Percentiles rank a stretch among this genome's conserved stretches.
Evolutionary conservation across 768 basidiomycete species (phyloP).

Genomic region (Thelephora aurantiotincta): DNA sequence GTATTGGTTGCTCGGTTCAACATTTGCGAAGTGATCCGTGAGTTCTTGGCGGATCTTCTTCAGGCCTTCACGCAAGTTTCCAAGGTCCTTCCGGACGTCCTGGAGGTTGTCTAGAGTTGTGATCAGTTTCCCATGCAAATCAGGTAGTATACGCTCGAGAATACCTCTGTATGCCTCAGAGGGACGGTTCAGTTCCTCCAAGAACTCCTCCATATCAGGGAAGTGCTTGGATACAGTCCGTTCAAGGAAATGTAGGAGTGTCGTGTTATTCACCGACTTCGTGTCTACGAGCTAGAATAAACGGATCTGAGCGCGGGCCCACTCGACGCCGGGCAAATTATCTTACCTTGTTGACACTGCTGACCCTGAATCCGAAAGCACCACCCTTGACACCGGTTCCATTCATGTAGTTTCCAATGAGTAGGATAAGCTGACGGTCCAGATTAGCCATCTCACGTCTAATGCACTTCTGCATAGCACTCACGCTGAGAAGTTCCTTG

Average conservation of each 20-base stretch:
- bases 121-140: constrained; percentile 6
- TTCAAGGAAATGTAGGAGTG: constrained; percentile 88
- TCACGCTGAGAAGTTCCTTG: constrained; percentile 78
- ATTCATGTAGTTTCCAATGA: constrained; percentile 98
- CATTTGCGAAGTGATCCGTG: constrained; percentile 62
- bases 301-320: not conserved
- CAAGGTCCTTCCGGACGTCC: constrained; percentile 67
- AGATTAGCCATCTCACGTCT: not conserved
- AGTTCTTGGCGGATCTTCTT: constrained; percentile 70
- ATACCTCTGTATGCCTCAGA: constrained; percentile 87
- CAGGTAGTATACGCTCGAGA: not conserved
- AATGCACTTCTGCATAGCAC: constrained; percentile 8
- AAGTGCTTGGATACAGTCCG: constrained; percentile 80
- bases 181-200: constrained; percentile 80
- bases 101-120: constrained; percentile 58
- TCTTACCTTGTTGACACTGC: constrained; percentile 89
- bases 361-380: constrained; percentile 92
- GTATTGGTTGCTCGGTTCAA: constrained; percentile 61
- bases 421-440: constrained; percentile 58
- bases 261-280: constrained; percentile 90
- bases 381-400: constrained; percentile 92
- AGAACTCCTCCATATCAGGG: constrained; percentile 72
- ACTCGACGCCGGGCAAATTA: not conserved
- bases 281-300: constrained; percentile 78
- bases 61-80: constrained; percentile 64